phyloP scores from a whole-genome alignment of 805 yeast genomes.

The Candida ponderosae region DNA sequence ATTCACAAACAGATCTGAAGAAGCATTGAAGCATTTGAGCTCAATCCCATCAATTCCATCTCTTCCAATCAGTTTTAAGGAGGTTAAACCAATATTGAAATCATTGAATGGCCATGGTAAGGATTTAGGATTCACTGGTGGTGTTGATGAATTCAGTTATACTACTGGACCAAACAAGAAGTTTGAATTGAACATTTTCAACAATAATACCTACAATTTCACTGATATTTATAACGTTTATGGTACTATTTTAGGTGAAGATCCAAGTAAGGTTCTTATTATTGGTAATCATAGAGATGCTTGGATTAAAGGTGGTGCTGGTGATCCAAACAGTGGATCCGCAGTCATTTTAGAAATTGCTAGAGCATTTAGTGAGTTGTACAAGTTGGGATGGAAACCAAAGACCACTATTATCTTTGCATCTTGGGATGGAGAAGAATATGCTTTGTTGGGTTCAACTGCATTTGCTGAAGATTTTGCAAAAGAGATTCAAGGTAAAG shows the following conservation, averaged over 20 bases:
- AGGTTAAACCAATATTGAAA: conserved; percentile 54
- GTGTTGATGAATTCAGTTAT: conserved; percentile 36
- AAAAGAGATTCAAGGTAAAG: conserved; percentile 36
- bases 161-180: conserved; percentile 43
- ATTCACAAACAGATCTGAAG: conserved; percentile 57
- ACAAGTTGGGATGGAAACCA: conserved; percentile 57
- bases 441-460: conserved; percentile 67
- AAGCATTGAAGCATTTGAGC: conserved; percentile 37
- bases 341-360: conserved; percentile 59
- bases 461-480: conserved; percentile 66
- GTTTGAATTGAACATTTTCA: conserved; percentile 43
- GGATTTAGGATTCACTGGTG: conserved; percentile 41
- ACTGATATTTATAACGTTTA: conserved; percentile 57
- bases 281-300: conserved; percentile 78
- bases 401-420: conserved; percentile 56
- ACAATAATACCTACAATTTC: conserved; percentile 53
- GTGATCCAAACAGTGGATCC: conserved; percentile 72
- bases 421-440: conserved; percentile 84
- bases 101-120: conserved; percentile 53
- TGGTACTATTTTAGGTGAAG: conserved; percentile 50
- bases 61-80: conserved; percentile 58
- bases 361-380: conserved; percentile 45
- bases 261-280: conserved; percentile 45
- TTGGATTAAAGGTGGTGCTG: conserved; percentile 75
- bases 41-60: conserved; percentile 62